Evolutionary conservation across 73 alveolate species (phyloP).

Genomic region (Durusdinium trenchii): DNA sequence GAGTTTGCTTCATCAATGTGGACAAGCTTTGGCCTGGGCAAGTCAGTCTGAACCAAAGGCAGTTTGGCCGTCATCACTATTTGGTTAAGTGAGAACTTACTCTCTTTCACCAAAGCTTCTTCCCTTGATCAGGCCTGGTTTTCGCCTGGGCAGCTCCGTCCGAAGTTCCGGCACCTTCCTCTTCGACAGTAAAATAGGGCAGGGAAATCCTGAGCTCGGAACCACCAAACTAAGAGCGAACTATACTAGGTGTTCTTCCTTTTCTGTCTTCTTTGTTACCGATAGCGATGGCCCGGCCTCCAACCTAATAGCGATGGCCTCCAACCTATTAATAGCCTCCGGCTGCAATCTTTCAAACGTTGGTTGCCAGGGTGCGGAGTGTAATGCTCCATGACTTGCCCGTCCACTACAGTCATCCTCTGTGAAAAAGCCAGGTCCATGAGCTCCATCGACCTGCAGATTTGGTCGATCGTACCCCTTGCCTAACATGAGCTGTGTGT

Average conservation of each 20-base stretch:
- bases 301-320: no score
- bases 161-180: neutral
- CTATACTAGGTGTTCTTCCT: no score
- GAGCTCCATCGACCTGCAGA: conserved; percentile 73
- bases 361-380: conserved; percentile 30
- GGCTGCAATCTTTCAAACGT: neutral
- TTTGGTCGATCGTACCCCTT: no score
- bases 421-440: conserved; percentile 84
- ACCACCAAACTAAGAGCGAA: no score
- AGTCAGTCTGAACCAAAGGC: neutral
- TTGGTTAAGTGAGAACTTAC: neutral
- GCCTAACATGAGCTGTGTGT: no score
- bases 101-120: neutral
- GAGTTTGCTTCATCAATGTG: conserved; percentile 90
- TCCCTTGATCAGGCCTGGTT: neutral
- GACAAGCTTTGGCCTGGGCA: conserved; percentile 55
- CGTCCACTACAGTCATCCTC: conserved; percentile 31
- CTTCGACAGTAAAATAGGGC: conserved; percentile 61
- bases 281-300: no score
- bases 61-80: neutral
- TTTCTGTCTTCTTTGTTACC: no score
- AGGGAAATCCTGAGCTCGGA: conserved; percentile 48
- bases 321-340: no score
- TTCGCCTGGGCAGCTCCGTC: neutral
- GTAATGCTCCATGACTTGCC: conserved; percentile 33